Conservation (phyloP, 2,329 filamentous ascomycete species). For the Nemania diffusa region DNA sequence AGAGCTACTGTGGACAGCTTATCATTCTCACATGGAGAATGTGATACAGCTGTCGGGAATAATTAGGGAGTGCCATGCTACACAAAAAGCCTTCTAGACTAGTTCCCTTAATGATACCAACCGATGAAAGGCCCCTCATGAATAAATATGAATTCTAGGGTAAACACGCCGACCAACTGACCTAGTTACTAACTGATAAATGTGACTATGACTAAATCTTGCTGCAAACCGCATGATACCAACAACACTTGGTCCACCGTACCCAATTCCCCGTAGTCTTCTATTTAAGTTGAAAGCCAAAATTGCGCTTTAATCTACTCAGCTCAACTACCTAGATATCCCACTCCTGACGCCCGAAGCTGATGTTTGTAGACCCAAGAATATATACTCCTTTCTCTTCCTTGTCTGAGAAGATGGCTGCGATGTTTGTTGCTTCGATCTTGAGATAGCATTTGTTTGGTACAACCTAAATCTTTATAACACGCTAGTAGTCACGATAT, state of each 20-base stretch:
- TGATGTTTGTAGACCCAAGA: neutral
- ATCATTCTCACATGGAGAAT: neutral
- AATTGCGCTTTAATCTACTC: neutral
- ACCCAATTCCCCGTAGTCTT: neutral
- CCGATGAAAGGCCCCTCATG: neutral
- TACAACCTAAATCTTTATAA: too few relatives aligned
- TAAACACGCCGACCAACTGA: neutral
- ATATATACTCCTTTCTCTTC: neutral
- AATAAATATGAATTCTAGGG: neutral
- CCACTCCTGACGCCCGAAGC: too few relatives aligned
- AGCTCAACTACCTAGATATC: too few relatives aligned
- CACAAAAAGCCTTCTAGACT: neutral
- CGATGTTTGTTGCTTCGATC: neutral
- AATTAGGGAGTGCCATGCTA: neutral
- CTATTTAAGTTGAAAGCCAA: neutral
- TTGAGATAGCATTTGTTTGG: too few relatives aligned
- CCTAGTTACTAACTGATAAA: neutral
- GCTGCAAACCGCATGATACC: neutral
- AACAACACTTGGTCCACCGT: neutral
- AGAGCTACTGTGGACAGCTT: neutral
- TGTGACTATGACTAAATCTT: neutral
- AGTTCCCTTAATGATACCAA: slow-evolving; percentile 26
- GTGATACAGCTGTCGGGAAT: neutral
- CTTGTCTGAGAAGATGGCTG: neutral
- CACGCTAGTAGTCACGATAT: neutral